Evolutionary conservation across 345 rosid genomes (phyloP).

Genomic region (Lepidium sativum): DNA sequence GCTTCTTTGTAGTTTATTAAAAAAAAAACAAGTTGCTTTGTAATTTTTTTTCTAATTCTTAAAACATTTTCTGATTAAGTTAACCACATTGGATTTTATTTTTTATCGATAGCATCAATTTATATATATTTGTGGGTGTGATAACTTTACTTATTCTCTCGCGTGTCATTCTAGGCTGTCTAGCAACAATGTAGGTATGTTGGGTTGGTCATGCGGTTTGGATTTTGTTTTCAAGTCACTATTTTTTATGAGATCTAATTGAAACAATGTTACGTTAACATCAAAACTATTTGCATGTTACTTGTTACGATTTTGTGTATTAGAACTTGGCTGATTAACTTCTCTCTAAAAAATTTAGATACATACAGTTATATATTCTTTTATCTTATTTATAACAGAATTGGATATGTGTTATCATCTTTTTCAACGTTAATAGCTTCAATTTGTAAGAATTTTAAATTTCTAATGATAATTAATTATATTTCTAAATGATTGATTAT

Average conservation of each 20-base stretch:
- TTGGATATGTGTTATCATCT: no score
- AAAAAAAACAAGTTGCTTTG: no score
- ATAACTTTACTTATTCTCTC: not conserved
- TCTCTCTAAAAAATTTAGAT: not conserved
- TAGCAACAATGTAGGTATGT: slow-evolving; percentile 3
- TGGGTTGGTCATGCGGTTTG: slow-evolving; percentile 29
- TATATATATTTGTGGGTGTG: no score
- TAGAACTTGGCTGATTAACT: not conserved
- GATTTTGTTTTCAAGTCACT: not conserved
- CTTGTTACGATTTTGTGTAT: not conserved
- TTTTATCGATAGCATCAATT: no score
- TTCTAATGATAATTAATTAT: no score
- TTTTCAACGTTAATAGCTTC: no score
- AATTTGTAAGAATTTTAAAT: no score
- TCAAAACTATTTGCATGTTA: not conserved
- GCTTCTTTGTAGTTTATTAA: no score
- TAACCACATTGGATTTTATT: not conserved
- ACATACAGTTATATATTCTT: not conserved
- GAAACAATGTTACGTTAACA: not conserved
- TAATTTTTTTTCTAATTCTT: no score
- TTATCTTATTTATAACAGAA: no score
- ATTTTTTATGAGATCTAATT: not conserved
- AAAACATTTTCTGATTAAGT: not conserved
- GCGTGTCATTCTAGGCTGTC: not conserved
- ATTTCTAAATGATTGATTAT: no score